These are phyloP conservation scores for Trypanosoma congolense DNA, from an alignment of 208 protist species.

Conservation along the genomic window DNA sequence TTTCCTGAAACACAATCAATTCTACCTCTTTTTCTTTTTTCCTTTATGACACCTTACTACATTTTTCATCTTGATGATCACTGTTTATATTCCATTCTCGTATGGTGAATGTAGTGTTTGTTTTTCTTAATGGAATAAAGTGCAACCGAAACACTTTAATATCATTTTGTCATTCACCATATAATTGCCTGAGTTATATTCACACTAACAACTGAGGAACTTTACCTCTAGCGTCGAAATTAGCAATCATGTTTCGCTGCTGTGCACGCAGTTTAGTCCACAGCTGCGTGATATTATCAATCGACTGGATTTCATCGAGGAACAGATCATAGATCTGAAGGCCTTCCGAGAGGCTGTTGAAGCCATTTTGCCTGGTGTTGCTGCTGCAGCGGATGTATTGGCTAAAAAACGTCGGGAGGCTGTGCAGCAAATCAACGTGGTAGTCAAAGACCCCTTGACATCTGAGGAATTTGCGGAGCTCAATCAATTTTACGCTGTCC, in stretches of 20 bases:
- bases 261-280: slow-evolving; percentile 6
- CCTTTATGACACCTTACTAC: no score
- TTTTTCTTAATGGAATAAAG: no score
- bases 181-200: no score
- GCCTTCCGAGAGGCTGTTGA: slow-evolving; percentile 64
- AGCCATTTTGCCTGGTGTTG: slow-evolving; percentile 45
- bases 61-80: no score
- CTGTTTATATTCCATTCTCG: no score
- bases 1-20: no score
- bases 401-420: slow-evolving; percentile 28
- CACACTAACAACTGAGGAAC: no score
- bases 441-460: slow-evolving; percentile 44
- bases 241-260: slow-evolving; percentile 14
- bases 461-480: slow-evolving; percentile 66
- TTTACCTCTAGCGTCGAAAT: no score
- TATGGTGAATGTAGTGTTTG: no score
- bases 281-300: slow-evolving; percentile 28
- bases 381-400: slow-evolving; percentile 32
- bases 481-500: slow-evolving; percentile 66
- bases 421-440: slow-evolving; percentile 18
- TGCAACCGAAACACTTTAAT: no score
- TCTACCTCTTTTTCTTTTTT: no score
- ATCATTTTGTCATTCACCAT: no score
- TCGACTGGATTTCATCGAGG: slow-evolving; percentile 67
- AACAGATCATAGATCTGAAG: slow-evolving; percentile 69